phyloP scores from a whole-genome alignment of 805 yeast genomes.

The Debaryomyces maramus region DNA sequence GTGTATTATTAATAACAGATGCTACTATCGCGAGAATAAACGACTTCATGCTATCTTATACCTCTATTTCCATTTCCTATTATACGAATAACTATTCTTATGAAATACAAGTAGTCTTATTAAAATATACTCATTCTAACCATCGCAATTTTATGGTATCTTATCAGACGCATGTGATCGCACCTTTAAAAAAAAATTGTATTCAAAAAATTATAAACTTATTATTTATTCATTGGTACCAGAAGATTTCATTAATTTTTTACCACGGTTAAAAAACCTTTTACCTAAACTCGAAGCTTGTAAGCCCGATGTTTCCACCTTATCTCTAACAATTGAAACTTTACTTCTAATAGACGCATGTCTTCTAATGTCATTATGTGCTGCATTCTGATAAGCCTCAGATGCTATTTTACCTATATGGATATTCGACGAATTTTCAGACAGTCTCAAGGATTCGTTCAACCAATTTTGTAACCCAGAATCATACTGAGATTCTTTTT shows the following conservation, averaged over 20 bases:
- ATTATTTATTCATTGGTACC: conserved; percentile 3
- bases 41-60: conserved; percentile 7
- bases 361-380: conserved; percentile 54
- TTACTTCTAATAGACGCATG: conserved; percentile 48
- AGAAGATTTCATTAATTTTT: conserved; percentile 44
- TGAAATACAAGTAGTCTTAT: background rate
- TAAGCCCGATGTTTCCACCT: conserved; percentile 44
- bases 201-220: background rate
- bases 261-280: conserved; percentile 56
- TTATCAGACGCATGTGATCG: conserved; percentile 6
- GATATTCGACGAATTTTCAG: conserved; percentile 32
- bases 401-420: conserved; percentile 57
- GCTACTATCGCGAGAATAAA: conserved; percentile 19
- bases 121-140: background rate
- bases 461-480: conserved; percentile 64
- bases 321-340: conserved; percentile 51
- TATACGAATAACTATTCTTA: too few relatives aligned
- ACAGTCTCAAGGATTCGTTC: conserved; percentile 42
- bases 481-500: conserved; percentile 45
- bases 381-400: conserved; percentile 66
- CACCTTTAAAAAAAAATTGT: background rate
- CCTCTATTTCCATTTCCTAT: background rate
- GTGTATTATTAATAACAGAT: conserved; percentile 29
- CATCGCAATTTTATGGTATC: background rate
- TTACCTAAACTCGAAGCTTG: conserved; percentile 57